Evolutionary conservation across 2,329 filamentous ascomycete species (phyloP).

Genomic region (Aspergillus unguis): DNA sequence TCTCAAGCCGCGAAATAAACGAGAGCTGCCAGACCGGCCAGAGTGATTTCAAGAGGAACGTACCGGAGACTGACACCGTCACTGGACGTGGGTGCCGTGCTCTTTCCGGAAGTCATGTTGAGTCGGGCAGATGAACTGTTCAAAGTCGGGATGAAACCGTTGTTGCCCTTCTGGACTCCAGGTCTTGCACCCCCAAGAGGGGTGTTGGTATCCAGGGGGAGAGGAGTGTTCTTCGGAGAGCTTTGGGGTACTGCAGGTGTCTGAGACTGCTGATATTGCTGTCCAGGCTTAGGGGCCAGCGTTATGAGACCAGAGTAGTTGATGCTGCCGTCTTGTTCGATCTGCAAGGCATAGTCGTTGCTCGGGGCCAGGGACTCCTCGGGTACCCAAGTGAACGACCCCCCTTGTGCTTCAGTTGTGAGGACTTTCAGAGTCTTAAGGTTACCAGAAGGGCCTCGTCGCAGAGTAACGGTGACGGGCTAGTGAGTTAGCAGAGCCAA

Average conservation of each 20-base stretch:
- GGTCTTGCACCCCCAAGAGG: conserved; percentile 10
- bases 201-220: conserved; percentile 13
- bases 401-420: conserved; percentile 45
- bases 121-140: conserved; percentile 7
- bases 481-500: conserved; percentile 22
- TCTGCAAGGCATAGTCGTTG: conserved; percentile 58
- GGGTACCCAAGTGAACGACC: conserved; percentile 53
- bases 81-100: conserved; percentile 15
- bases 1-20: conserved; percentile 14
- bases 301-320: conserved; percentile 58
- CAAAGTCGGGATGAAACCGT: conserved; percentile 19
- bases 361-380: conserved; percentile 41
- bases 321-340: conserved; percentile 48
- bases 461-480: conserved; percentile 56
- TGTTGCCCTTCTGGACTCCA: conserved; percentile 19
- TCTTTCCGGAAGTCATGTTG: conserved; percentile 15
- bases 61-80: conserved; percentile 14
- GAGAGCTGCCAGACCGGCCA: conserved; percentile 13
- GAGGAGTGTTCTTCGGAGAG: conserved; percentile 4
- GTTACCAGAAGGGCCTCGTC: conserved; percentile 50
- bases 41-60: conserved; percentile 12
- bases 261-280: neutral
- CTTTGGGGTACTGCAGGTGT: too few relatives aligned
- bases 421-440: conserved; percentile 51
- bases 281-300: conserved; percentile 36